These are phyloP conservation scores for Spizellomyces sp. DNA, from an alignment of 192 early-diverging fungal genomes.

Conservation along the genomic window DNA sequence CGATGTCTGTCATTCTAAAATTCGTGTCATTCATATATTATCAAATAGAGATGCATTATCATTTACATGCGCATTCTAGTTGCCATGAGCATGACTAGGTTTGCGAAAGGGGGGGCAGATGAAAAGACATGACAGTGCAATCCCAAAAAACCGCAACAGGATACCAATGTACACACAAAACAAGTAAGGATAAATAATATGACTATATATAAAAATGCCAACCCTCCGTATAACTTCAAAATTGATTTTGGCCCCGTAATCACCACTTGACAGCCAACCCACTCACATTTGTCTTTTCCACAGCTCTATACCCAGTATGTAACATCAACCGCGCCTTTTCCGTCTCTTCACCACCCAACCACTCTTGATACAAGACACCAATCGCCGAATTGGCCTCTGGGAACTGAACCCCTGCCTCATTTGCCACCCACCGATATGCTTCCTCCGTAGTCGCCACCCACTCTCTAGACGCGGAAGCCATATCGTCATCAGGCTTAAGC, in stretches of 20 bases:
- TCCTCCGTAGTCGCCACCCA: constrained; percentile 73
- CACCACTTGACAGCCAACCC: constrained; percentile 86
- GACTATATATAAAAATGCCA: too few species aligned
- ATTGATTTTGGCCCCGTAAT: neutral
- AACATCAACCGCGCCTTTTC: constrained; percentile 61
- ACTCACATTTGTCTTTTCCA: constrained; percentile 71
- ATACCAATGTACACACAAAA: too few species aligned
- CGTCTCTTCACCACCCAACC: constrained; percentile 77
- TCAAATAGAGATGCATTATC: too few species aligned
- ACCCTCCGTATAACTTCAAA: too few species aligned
- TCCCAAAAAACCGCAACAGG: too few species aligned
- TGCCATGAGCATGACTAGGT: too few species aligned
- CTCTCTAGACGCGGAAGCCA: constrained; percentile 56
- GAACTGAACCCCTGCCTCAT: constrained; percentile 36
- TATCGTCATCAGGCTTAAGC: constrained; percentile 54
- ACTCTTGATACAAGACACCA: constrained; percentile 63
- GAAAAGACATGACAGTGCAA: too few species aligned
- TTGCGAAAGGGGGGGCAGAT: too few species aligned
- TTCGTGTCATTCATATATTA: too few species aligned
- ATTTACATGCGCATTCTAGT: too few species aligned
- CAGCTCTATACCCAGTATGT: constrained; percentile 85
- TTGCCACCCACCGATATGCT: constrained; percentile 59
- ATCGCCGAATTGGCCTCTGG: constrained; percentile 72
- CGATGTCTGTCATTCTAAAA: constrained; percentile 21
- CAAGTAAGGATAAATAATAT: too few species aligned